Conservation (phyloP, 1,139 yeast genomes). For the Geotrichum citri-aurantii region DNA sequence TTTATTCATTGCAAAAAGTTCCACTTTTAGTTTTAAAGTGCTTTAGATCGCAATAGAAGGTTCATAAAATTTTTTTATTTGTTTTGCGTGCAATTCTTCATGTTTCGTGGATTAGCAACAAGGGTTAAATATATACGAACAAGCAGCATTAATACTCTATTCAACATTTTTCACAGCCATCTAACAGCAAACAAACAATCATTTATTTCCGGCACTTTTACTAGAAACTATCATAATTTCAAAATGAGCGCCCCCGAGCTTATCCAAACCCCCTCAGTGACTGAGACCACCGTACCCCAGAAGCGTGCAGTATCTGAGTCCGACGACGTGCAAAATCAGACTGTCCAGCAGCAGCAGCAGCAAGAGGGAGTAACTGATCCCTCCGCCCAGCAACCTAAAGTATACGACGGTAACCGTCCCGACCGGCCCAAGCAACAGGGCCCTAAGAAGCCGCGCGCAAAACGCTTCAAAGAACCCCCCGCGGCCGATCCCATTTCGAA, state of each 20-base stretch:
- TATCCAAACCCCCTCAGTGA: not conserved
- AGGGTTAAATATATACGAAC: not conserved
- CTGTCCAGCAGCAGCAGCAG: not conserved
- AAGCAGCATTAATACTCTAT: not conserved
- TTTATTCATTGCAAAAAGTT: too few relatives aligned
- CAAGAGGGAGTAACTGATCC: not conserved
- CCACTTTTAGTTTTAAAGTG: not conserved
- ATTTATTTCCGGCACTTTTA: not conserved
- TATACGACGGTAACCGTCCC: not conserved
- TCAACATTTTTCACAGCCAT: too few relatives aligned
- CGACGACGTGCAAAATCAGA: not conserved
- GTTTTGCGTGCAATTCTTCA: not conserved
- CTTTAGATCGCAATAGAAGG: not conserved
- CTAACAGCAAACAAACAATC: not conserved
- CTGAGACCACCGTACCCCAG: not conserved
- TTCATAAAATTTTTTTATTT: not conserved
- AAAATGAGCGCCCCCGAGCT: not conserved
- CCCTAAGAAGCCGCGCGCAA: conserved; percentile 35
- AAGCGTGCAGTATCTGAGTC: not conserved
- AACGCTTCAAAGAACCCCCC: conserved; percentile 54
- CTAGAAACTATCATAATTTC: not conserved
- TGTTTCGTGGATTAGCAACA: not conserved
- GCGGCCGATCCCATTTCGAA: conserved; percentile 70
- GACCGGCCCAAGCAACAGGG: conserved; percentile 9
- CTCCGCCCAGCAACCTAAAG: not conserved